These are phyloP conservation scores for Coemansia sp. DNA, from an alignment of 192 early-diverging fungal genomes.

Conservation along the genomic window DNA sequence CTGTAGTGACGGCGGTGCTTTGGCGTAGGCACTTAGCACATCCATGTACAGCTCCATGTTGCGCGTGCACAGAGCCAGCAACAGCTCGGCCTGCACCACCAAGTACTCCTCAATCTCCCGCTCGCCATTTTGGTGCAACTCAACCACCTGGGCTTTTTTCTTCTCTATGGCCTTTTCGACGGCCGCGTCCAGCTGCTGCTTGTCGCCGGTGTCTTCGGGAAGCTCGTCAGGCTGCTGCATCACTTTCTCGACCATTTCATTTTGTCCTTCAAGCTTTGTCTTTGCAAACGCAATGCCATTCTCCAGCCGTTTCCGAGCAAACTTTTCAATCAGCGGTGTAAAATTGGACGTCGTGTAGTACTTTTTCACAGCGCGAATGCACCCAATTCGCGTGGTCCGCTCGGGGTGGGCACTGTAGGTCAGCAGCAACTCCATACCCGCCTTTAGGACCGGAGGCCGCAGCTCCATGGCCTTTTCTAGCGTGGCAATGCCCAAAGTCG, in stretches of 20 bases:
- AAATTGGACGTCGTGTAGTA: constrained; percentile 13
- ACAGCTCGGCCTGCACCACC: constrained; percentile 25
- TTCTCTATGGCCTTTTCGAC: constrained; percentile 5
- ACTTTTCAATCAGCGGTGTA: constrained; percentile 21
- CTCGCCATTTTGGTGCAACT: constrained; percentile 18
- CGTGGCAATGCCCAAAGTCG: constrained; percentile 24
- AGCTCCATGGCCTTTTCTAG: constrained; percentile 43
- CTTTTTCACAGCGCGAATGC: constrained; percentile 41
- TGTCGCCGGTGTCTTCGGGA: not conserved
- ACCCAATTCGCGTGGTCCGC: constrained; percentile 29
- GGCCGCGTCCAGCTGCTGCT: not conserved
- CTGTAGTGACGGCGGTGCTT: constrained; percentile 9
- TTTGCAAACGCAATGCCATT: constrained; percentile 4
- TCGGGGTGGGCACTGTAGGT: constrained; percentile 31
- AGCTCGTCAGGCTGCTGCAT: not conserved
- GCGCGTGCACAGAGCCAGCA: constrained; percentile 45
- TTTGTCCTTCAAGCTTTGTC: not conserved
- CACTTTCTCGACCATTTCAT: not conserved
- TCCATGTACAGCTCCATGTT: constrained; percentile 24
- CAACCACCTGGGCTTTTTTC: constrained; percentile 7
- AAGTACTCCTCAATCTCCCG: constrained; percentile 11
- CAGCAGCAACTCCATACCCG: constrained; percentile 31
- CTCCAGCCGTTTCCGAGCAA: constrained; percentile 10
- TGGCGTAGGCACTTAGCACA: constrained; percentile 23
- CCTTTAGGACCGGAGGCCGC: constrained; percentile 28